These are phyloP conservation scores for Pyrenophora graminea DNA, from an alignment of 2,329 filamentous ascomycete species.

Conservation along the genomic window DNA sequence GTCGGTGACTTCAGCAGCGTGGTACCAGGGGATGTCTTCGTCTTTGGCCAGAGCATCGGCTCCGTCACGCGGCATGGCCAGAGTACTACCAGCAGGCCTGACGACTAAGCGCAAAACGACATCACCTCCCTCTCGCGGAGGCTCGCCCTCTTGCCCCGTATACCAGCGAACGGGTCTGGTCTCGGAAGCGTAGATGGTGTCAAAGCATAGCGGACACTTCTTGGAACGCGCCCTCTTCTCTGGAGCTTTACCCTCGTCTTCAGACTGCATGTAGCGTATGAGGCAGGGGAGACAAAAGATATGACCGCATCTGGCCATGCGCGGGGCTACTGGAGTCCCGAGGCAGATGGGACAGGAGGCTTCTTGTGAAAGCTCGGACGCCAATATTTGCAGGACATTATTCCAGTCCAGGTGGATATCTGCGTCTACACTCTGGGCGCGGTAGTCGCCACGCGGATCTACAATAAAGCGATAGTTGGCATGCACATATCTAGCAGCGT, in stretches of 20 bases:
- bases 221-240: slow-evolving; percentile 81
- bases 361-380: slow-evolving; percentile 84
- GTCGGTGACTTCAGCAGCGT: slow-evolving; percentile 89
- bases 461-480: slow-evolving; percentile 98
- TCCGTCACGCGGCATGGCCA: slow-evolving; percentile 84
- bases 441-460: slow-evolving; percentile 77
- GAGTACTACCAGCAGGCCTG: slow-evolving; percentile 76
- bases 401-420: slow-evolving; percentile 91
- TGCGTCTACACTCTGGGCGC: slow-evolving; percentile 78
- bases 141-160: slow-evolving; percentile 78
- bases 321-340: slow-evolving; percentile 86
- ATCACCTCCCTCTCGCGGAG: slow-evolving; percentile 83
- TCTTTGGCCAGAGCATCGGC: slow-evolving; percentile 69
- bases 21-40: slow-evolving; percentile 91
- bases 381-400: slow-evolving; percentile 87
- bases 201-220: slow-evolving; percentile 95
- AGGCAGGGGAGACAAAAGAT: slow-evolving; percentile 95
- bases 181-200: slow-evolving; percentile 89
- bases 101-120: slow-evolving; percentile 86
- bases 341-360: slow-evolving; percentile 94
- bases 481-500: slow-evolving; percentile 71
- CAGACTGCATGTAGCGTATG: slow-evolving; percentile 92
- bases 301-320: slow-evolving; percentile 96
- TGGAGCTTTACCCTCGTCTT: slow-evolving; percentile 63
- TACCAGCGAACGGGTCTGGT: slow-evolving; percentile 90